These are phyloP conservation scores for Xylaria hypoxylon DNA, from an alignment of 2,329 filamentous ascomycete species.

Conservation along the genomic window DNA sequence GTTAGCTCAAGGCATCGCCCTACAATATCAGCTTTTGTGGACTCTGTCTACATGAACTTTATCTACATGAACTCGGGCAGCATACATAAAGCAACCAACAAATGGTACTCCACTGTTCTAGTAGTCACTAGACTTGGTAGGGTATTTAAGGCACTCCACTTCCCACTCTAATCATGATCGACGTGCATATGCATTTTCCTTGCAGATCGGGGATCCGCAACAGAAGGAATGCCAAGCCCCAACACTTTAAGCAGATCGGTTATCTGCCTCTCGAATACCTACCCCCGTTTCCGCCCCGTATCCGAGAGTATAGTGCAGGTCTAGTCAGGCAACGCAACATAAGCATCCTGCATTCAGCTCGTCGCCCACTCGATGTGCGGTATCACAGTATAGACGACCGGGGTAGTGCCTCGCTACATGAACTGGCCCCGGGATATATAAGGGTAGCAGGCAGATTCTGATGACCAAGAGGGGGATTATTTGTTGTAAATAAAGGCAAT, in stretches of 20 bases:
- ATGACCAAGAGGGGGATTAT: no score
- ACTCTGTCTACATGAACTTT: no score
- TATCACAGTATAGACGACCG: background rate
- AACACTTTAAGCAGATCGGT: background rate
- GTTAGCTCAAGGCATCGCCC: no score
- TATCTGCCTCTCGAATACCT: background rate
- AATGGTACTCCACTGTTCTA: no score
- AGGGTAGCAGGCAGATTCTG: background rate
- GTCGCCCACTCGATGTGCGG: background rate
- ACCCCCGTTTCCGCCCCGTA: background rate
- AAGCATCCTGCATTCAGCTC: slow-evolving; percentile 11
- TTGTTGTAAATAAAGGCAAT: background rate
- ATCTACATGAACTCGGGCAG: no score
- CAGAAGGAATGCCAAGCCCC: no score
- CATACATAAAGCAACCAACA: no score
- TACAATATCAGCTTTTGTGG: no score
- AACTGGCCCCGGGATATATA: background rate
- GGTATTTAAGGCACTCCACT: background rate
- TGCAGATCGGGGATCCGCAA: background rate
- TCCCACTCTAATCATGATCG: background rate
- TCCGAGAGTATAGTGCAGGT: background rate
- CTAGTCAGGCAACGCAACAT: background rate
- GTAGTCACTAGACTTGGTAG: background rate
- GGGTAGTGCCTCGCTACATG: background rate
- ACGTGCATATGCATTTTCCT: background rate